Percentiles rank a stretch among this genome's conserved stretches.
Evolutionary conservation across 2,329 filamentous ascomycete genomes (phyloP).

Genomic region (Purpureocillium takamizusanense): DNA sequence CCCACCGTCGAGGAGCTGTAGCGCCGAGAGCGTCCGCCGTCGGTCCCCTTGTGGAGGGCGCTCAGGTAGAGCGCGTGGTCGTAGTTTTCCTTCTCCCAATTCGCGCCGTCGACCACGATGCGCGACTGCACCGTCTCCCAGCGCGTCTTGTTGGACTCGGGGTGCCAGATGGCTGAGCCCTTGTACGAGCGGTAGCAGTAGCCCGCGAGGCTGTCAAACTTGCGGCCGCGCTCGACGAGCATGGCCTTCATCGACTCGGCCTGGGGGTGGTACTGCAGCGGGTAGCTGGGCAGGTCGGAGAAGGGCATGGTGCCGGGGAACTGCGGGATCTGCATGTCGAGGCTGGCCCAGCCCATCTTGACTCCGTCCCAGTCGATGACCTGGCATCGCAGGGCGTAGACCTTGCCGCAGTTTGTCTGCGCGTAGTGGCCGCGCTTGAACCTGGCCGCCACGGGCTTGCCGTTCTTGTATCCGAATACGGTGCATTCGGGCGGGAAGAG

Average conservation of each 20-base stretch:
- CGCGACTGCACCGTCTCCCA: slow-evolving; percentile 19
- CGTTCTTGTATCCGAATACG: slow-evolving; percentile 29
- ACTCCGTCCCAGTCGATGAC: slow-evolving; percentile 40
- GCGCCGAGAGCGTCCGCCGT: neutral
- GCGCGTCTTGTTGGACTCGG: slow-evolving; percentile 11
- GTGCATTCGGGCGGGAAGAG: slow-evolving; percentile 39
- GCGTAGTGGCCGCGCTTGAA: slow-evolving; percentile 27
- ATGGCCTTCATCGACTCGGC: slow-evolving; percentile 20
- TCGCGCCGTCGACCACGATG: slow-evolving; percentile 20
- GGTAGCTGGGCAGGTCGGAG: slow-evolving; percentile 32
- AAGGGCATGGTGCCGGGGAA: slow-evolving; percentile 37
- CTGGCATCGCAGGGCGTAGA: slow-evolving; percentile 28
- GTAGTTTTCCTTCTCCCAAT: slow-evolving; percentile 20
- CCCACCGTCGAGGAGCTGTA: neutral
- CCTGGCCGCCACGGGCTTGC: slow-evolving; percentile 28
- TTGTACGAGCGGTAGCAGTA: slow-evolving; percentile 39
- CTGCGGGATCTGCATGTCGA: slow-evolving; percentile 24
- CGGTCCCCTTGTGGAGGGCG: slow-evolving; percentile 1
- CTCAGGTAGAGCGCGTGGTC: slow-evolving; percentile 15
- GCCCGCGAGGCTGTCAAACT: slow-evolving; percentile 35
- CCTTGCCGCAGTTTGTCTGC: slow-evolving; percentile 25
- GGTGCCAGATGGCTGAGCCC: slow-evolving; percentile 23
- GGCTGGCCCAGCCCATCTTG: slow-evolving; percentile 30
- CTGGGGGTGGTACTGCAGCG: slow-evolving; percentile 32
- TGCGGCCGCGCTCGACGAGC: slow-evolving; percentile 30